Base-by-base conservation (phyloP, 805 yeast species). In the Nakazawaea wickerhamii region DNA sequence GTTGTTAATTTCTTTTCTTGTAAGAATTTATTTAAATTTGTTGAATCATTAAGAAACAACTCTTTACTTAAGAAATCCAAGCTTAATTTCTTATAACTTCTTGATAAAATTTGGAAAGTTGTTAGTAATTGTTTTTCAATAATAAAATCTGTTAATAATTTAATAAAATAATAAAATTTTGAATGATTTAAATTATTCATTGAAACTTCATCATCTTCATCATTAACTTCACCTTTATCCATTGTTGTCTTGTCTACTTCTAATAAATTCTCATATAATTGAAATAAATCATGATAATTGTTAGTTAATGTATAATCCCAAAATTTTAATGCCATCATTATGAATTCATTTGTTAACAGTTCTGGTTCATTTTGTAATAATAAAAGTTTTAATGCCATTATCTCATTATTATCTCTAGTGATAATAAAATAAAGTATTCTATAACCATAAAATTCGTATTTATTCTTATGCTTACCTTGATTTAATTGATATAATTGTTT, bases 371-470 rank as follows among this genome's bases (percentile, higher is more conserved):
- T 46, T 7, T 48, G 43, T 13, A 55, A 13, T 19, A 60, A 41
- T 20, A 48, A 28, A 10, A 57, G 44, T 44, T 60, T 59, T 30
- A 78, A 53, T 37, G 70, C 72, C 52, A 68, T 68, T 30, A 79
- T 66, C 46, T 82, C 84, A 36, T 72, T 62, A 47, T 63, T 62
- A 58, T 86, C 86, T 38, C 75, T 77, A 9, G 95, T 89, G 51
- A 88, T 72, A 36, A 88, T 63, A 63, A 79, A 73, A 58, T 90
- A 90, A 3, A 89, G 67, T 10, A 88, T 69, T 42, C 88, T 68
- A 60, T 86, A 90, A 36, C 86, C 71, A 30, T 78, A 60, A 53
- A 86, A 87, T 55, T 90, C 96, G 36, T 70, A 64, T 50, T 69
- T 61, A 43, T 67, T 65, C 11, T 65, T 58, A 13, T 43, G 36